A percentile compares a stretch with the other conserved stretches of the same genome.
Evolutionary conservation across 345 rosid species (phyloP).

Genomic region (Lenwebbia sp.): DNA sequence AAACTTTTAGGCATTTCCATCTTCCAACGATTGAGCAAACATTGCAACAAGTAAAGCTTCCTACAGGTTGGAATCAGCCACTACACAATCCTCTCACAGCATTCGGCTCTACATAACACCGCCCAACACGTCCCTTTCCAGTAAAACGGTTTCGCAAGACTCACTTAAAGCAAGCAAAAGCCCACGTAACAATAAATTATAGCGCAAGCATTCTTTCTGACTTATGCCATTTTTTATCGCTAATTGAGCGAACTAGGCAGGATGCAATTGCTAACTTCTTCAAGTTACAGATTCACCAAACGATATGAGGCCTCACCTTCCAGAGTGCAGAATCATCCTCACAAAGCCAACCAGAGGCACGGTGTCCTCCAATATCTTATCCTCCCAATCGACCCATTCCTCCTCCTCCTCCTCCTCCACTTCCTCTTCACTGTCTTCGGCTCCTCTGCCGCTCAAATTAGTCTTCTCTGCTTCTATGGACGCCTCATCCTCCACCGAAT

Average conservation of each 20-base stretch:
- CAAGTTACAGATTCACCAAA: not conserved
- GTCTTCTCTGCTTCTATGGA: not conserved
- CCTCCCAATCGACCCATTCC: slow-evolving; percentile 70
- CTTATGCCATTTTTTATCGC: not conserved
- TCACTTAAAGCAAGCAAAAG: not conserved
- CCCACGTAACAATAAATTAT: not conserved
- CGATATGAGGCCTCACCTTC: slow-evolving; percentile 30
- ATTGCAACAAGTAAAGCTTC: not conserved
- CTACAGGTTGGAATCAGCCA: not conserved
- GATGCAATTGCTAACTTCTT: not conserved
- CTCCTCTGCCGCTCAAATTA: slow-evolving; percentile 1
- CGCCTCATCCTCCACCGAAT: slow-evolving; percentile 31
- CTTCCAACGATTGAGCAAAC: not conserved
- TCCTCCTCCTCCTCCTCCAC: slow-evolving; percentile 19
- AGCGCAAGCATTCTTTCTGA: not conserved
- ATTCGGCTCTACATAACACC: not conserved
- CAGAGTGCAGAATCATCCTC: slow-evolving; percentile 87
- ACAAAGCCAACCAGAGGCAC: slow-evolving; percentile 91
- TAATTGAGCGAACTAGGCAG: not conserved
- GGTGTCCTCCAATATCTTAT: slow-evolving; percentile 76
- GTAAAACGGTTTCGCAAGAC: not conserved
- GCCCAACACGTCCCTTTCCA: not conserved
- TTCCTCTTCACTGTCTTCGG: slow-evolving; percentile 18
- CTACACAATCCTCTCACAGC: not conserved
- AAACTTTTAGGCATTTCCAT: not conserved